Percentiles rank a stretch among this genome's conserved stretches.
Conservation (phyloP, 2,329 filamentous ascomycete species). For the Talaromyces pinophilus region DNA sequence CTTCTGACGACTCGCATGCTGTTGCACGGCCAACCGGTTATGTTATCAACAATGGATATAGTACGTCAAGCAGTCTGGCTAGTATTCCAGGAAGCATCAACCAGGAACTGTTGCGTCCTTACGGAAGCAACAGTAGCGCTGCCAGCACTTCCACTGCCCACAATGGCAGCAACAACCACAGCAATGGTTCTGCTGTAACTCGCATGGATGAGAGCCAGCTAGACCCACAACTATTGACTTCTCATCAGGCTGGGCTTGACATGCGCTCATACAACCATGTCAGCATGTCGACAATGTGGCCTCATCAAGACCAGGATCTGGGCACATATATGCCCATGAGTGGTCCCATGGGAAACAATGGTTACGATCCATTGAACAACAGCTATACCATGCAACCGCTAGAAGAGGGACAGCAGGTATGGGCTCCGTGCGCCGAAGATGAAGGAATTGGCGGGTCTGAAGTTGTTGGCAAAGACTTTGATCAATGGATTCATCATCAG, state of each 20-base stretch:
- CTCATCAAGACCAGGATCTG: constrained; percentile 26
- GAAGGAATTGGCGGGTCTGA: constrained; percentile 27
- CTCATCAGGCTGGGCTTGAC: constrained; percentile 27
- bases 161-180: constrained; percentile 37
- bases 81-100: constrained; percentile 47
- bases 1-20: constrained; percentile 46
- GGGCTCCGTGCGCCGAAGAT: constrained; percentile 23
- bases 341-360: constrained; percentile 25
- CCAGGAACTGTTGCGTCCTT: constrained; percentile 45
- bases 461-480: constrained; percentile 46
- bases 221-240: constrained; percentile 46
- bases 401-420: constrained; percentile 38
- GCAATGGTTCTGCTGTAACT: constrained; percentile 11
- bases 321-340: constrained; percentile 28
- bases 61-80: constrained; percentile 41
- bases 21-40: constrained; percentile 39
- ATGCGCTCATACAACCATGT: constrained; percentile 16
- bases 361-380: constrained; percentile 23
- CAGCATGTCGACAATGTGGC: constrained; percentile 10
- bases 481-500: constrained; percentile 45
- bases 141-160: constrained; percentile 28
- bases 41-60: constrained; percentile 33
- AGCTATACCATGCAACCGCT: constrained; percentile 36
- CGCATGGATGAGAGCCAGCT: constrained; percentile 37
- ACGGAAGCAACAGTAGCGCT: constrained; percentile 26